Base-by-base conservation (phyloP, 2,329 filamentous ascomycete species). In the Exserohilum rostratum region DNA sequence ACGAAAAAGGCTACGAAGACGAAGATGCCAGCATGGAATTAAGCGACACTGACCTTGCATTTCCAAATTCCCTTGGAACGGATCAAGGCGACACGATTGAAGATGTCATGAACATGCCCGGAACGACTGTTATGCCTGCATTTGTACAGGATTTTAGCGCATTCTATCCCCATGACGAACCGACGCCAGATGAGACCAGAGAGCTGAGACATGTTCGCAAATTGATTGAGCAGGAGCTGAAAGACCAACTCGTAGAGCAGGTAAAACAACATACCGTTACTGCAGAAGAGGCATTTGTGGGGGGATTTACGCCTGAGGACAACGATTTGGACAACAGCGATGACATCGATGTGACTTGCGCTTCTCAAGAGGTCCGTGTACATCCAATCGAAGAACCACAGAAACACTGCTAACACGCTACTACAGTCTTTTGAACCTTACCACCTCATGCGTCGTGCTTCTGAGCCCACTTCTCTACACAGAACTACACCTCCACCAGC, bases 11-110 rank as follows among this genome's bases (percentile, higher is more conserved):
- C 1, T 65, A 66, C 22, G 54, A 57, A 38, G 64, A 64, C 11
- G 57, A 63, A n/a, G 50, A 63, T 20, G 55, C 55, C 11, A 62
- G 57, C 29, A 62, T 63, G 62, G 57, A 62, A 31, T 12, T 58
- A 18, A 64, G 55, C 27, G 56, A 65, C 18, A 50, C 13, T 5
- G 49, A 45, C 5, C 34, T 3, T 6, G 20, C 3, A 39, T 25
- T 18, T 12, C 18, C 4, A 39, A 40, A 5, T 3, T 18, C 17
- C 5, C 9, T 18, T 2, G 17, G 20, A 17, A 5, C 35, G 3
- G 5, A n/a, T 5, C 33, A 46, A 11, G 47, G 42, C 3, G 42
- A 57, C 3, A 55, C 48, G 1, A 43, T 59, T 17, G 56, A 57
- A 25, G 53, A 59, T n/a, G 20, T 53, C 15, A 55, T 61, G 52